phyloP scores from a whole-genome alignment of 495 filamentous ascomycete species.

The Neurospora sp. region DNA sequence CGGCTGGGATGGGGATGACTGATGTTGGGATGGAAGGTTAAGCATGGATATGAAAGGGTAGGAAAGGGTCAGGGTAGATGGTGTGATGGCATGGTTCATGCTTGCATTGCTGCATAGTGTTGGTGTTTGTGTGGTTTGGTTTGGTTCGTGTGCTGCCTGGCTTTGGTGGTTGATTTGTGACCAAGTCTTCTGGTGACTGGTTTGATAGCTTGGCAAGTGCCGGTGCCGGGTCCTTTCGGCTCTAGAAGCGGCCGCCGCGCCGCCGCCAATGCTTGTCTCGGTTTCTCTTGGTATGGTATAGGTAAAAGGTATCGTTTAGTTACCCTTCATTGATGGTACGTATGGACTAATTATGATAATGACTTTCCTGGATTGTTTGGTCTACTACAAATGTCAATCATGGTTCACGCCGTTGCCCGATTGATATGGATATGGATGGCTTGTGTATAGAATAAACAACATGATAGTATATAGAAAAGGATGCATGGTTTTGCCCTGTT shows the following conservation, averaged over 20 bases:
- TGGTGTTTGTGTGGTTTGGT: background rate
- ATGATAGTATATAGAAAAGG: background rate
- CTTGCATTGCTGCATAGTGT: background rate
- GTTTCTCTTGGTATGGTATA: background rate
- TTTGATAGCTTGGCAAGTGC: background rate
- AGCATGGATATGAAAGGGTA: background rate
- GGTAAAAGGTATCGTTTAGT: background rate
- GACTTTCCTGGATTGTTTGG: background rate
- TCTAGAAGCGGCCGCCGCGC: background rate
- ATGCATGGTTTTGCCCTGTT: background rate
- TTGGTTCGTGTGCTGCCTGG: background rate
- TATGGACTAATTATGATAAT: background rate
- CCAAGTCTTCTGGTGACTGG: background rate
- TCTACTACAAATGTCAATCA: background rate
- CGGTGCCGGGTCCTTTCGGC: background rate
- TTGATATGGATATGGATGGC: background rate
- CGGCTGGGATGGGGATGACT: background rate
- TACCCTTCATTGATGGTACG: background rate
- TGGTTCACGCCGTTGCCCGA: background rate
- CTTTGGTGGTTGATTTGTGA: background rate
- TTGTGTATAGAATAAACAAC: background rate
- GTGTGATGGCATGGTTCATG: background rate
- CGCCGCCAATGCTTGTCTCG: background rate
- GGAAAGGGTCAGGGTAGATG: background rate
- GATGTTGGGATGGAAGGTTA: background rate